A percentile compares a stretch with the other conserved stretches of the same genome.
Conservation (phyloP, 768 basidiomycete species). For the Leccinum variicolor region DNA sequence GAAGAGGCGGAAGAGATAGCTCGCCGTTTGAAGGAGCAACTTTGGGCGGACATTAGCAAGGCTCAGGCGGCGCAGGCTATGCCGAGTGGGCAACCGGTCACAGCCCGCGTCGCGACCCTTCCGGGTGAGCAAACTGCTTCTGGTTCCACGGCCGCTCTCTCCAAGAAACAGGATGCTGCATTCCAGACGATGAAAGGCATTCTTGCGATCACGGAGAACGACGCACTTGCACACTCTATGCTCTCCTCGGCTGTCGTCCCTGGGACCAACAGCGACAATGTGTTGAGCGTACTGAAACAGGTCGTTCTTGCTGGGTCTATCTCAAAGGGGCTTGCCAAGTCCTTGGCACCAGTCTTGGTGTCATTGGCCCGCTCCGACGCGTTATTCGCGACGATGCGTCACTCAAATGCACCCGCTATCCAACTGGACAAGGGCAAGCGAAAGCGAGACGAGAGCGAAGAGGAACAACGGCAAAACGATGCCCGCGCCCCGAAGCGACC, state of each 20-base stretch:
- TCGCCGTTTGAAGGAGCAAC: slow-evolving; percentile 66
- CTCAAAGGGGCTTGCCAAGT: slow-evolving; percentile 49
- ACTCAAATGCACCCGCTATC: slow-evolving; percentile 58
- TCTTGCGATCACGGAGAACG: slow-evolving; percentile 53
- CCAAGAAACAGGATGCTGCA: slow-evolving; percentile 53
- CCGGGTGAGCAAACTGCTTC: slow-evolving; percentile 9
- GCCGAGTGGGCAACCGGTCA: slow-evolving; percentile 16
- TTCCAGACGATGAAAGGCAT: slow-evolving; percentile 65
- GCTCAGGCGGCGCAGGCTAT: slow-evolving; percentile 45
- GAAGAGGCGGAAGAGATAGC: slow-evolving; percentile 76
- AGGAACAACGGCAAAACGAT: slow-evolving; percentile 27
- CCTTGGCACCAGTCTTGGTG: slow-evolving; percentile 60
- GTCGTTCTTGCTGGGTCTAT: slow-evolving; percentile 48
- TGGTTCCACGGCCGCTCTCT: slow-evolving; percentile 12
- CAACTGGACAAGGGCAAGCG: slow-evolving; percentile 74
- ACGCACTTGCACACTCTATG: slow-evolving; percentile 51
- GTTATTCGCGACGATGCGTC: slow-evolving; percentile 63
- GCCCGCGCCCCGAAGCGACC: slow-evolving; percentile 42
- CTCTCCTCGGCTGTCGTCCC: slow-evolving; percentile 53
- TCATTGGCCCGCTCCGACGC: slow-evolving; percentile 60
- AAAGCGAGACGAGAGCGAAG: slow-evolving; percentile 56
- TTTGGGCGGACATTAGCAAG: slow-evolving; percentile 74
- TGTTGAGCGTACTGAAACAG: slow-evolving; percentile 53
- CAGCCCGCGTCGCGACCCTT: background rate
- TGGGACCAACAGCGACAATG: slow-evolving; percentile 38